Evolutionary conservation across 164 flowering plant species (phyloP).

Genomic region (Vitis rotundifolia): DNA sequence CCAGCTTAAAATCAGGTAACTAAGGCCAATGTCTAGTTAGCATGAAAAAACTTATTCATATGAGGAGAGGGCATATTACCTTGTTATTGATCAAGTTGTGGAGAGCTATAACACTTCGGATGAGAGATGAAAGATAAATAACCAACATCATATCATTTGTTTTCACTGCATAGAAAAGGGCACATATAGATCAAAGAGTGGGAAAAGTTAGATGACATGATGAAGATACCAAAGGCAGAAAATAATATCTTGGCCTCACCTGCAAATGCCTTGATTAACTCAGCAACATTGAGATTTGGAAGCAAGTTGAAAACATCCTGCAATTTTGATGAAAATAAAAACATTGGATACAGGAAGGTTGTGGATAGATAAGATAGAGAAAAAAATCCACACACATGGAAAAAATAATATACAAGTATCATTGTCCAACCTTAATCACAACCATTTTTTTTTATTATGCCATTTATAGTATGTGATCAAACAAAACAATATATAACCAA

Average conservation of each 20-base stretch:
- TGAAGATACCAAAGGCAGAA: too few species aligned
- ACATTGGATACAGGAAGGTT: neutral
- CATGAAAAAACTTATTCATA: neutral
- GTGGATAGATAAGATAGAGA: too few species aligned
- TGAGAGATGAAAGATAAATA: slow-evolving; percentile 92
- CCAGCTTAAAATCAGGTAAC: too few species aligned
- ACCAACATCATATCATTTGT: slow-evolving; percentile 99
- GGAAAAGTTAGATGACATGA: too few species aligned
- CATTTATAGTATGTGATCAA: too few species aligned
- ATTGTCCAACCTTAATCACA: too few species aligned
- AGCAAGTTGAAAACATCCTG: slow-evolving; percentile 97
- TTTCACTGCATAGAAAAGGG: slow-evolving; percentile 58
- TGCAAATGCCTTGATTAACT: slow-evolving; percentile 86
- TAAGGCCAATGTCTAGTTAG: too few species aligned
- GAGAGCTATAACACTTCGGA: slow-evolving; percentile 93
- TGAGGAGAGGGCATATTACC: slow-evolving; percentile 41
- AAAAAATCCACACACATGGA: neutral
- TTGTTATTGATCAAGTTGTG: slow-evolving; percentile 97
- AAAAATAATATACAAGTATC: too few species aligned
- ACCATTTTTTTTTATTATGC: too few species aligned
- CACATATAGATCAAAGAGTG: too few species aligned
- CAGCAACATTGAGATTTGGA: slow-evolving; percentile 88
- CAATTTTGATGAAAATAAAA: slow-evolving; percentile 6
- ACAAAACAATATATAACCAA: too few species aligned
- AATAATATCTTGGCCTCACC: slow-evolving; percentile 36